These are phyloP conservation scores for Viola pubescens DNA, from an alignment of 441 rosid species.

Conservation along the genomic window DNA sequence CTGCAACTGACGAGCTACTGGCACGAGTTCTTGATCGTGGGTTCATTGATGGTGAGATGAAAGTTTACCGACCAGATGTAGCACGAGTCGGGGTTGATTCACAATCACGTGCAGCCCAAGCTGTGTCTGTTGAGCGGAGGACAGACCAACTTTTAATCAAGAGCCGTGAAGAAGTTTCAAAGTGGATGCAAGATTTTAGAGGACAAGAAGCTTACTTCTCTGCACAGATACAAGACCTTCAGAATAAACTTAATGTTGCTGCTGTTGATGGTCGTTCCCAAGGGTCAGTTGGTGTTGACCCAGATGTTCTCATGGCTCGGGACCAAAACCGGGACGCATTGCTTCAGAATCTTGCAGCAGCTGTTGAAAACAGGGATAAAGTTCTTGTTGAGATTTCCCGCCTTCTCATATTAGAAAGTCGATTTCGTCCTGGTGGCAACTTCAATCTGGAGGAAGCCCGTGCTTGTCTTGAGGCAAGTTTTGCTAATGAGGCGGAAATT, in stretches of 20 bases:
- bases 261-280: slow-evolving; percentile 78
- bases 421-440: slow-evolving; percentile 66
- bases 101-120: slow-evolving; percentile 97
- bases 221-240: slow-evolving; percentile 69
- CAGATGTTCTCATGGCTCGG: slow-evolving; percentile 81
- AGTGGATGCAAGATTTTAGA: slow-evolving; percentile 80
- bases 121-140: slow-evolving; percentile 97
- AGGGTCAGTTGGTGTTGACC: slow-evolving; percentile 97
- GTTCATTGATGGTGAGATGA: slow-evolving; percentile 99
- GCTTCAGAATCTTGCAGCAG: slow-evolving; percentile 90
- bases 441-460: slow-evolving; percentile 98
- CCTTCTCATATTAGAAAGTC: slow-evolving; percentile 71
- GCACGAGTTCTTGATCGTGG: slow-evolving; percentile 98
- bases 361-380: slow-evolving; percentile 90
- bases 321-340: slow-evolving; percentile 83
- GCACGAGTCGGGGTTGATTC: slow-evolving; percentile 98
- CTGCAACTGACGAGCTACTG: slow-evolving; percentile 97
- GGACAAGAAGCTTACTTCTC: slow-evolving; percentile 69
- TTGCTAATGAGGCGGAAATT: slow-evolving; percentile 98
- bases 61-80: slow-evolving; percentile 94
- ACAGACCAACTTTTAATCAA: slow-evolving; percentile 78
- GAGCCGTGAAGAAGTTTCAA: slow-evolving; percentile 77
- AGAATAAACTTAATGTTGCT: slow-evolving; percentile 64
- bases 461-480: slow-evolving; percentile 93
- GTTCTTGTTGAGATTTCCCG: slow-evolving; percentile 96